A percentile compares a stretch with the other conserved stretches of the same genome.
phyloP scores from a whole-genome alignment of 108 stramenopile species.

The Fragilaria crotonensis region DNA sequence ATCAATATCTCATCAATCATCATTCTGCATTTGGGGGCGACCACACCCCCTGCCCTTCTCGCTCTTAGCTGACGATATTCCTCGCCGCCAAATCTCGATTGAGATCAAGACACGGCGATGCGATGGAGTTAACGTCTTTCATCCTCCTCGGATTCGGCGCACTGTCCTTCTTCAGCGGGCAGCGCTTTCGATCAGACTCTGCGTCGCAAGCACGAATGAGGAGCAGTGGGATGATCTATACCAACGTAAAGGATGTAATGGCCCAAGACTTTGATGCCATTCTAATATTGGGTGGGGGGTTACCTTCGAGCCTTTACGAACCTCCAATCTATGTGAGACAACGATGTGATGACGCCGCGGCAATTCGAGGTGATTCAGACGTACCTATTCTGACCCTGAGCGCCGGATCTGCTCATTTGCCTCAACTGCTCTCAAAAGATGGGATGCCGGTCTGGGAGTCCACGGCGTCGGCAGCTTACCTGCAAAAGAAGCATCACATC shows the following conservation, averaged over 20 bases:
- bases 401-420: slow-evolving; percentile 82
- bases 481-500: slow-evolving; percentile 20
- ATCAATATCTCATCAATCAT: no score
- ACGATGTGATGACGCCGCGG: slow-evolving; percentile 46
- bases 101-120: no score
- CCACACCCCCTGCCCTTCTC: no score
- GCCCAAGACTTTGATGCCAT: slow-evolving; percentile 55
- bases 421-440: slow-evolving; percentile 49
- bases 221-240: no score
- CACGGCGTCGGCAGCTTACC: slow-evolving; percentile 68
- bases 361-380: slow-evolving; percentile 1
- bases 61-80: no score
- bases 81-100: no score
- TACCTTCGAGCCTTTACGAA: slow-evolving; percentile 39
- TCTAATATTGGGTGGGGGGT: slow-evolving; percentile 74
- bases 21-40: no score
- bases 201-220: no score
- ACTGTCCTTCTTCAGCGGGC: no score
- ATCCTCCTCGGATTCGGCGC: no score
- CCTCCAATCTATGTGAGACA: slow-evolving; percentile 68
- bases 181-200: no score
- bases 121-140: no score
- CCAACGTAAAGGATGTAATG: slow-evolving; percentile 2
- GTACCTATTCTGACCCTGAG: slow-evolving; percentile 59
- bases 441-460: slow-evolving; percentile 81